phyloP scores from a whole-genome alignment of 148 eudicot genomes.

The Camellia sinensis region DNA sequence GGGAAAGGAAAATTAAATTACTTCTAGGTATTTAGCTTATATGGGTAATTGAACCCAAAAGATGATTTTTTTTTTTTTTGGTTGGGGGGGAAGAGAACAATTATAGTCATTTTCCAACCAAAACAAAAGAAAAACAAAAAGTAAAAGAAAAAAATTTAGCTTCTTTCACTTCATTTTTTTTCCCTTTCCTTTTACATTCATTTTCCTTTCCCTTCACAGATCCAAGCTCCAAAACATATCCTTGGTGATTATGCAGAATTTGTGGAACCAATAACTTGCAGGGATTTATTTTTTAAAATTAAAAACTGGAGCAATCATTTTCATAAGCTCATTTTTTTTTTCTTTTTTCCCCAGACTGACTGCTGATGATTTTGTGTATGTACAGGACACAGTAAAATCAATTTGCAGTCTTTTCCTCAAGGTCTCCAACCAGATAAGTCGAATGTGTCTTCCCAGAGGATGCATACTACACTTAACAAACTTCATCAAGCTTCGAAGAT shows the following conservation, averaged over 20 bases:
- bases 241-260: not conserved
- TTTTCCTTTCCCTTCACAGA: too few relatives aligned
- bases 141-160: too few relatives aligned
- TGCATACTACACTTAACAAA: slow-evolving; percentile 30
- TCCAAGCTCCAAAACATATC: too few relatives aligned
- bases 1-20: too few relatives aligned
- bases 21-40: too few relatives aligned
- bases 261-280: not conserved
- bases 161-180: too few relatives aligned
- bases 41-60: too few relatives aligned
- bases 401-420: slow-evolving; percentile 32
- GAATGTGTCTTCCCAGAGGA: slow-evolving; percentile 31
- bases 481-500: slow-evolving; percentile 31
- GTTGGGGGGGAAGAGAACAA: too few relatives aligned
- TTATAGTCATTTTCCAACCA: too few relatives aligned
- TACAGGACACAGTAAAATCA: slow-evolving; percentile 48
- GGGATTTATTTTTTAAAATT: not conserved
- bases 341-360: not conserved
- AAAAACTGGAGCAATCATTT: not conserved
- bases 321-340: not conserved
- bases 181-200: too few relatives aligned
- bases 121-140: too few relatives aligned
- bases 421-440: slow-evolving; percentile 37
- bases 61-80: too few relatives aligned
- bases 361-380: slow-evolving; percentile 7